Evolutionary conservation across 75 land plant species (phyloP).

Genomic region (Adiantum capillusveneris): DNA sequence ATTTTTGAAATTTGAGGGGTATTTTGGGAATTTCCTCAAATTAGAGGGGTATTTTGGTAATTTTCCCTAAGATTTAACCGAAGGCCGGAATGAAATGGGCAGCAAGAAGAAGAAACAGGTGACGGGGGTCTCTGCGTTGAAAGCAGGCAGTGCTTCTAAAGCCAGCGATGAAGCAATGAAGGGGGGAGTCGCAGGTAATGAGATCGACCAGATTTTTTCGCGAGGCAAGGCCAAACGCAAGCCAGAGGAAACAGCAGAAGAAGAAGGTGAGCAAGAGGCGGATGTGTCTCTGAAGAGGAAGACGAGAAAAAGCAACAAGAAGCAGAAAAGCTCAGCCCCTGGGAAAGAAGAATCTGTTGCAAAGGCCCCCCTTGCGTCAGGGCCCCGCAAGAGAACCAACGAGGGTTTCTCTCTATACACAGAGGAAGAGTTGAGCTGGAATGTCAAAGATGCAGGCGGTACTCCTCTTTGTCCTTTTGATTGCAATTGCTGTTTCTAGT

Average conservation of each 20-base stretch:
- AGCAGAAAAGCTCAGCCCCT: slow-evolving; percentile 7
- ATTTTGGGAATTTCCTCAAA: no score
- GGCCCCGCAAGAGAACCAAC: slow-evolving; percentile 46
- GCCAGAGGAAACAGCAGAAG: background rate
- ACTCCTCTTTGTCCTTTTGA: slow-evolving; percentile 87
- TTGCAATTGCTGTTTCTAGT: slow-evolving; percentile 78
- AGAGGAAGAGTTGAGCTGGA: slow-evolving; percentile 74
- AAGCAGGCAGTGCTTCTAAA: no score
- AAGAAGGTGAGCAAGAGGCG: background rate
- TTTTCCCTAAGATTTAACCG: no score
- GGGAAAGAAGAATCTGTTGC: slow-evolving; percentile 12
- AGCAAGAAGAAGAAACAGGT: no score
- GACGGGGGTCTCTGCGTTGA: no score
- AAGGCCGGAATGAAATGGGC: no score
- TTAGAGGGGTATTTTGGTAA: no score
- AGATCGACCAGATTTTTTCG: slow-evolving; percentile 1
- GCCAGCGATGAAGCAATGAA: no score
- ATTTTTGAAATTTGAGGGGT: no score
- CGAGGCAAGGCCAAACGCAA: background rate
- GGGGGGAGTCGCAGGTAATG: background rate
- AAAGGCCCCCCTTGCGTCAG: background rate
- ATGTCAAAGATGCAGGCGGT: slow-evolving; percentile 61
- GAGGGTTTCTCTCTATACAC: slow-evolving; percentile 68
- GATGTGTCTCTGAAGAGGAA: slow-evolving; percentile 1
- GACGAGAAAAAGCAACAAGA: slow-evolving; percentile 21